phyloP scores from a whole-genome alignment of 2,329 filamentous ascomycete genomes.

The Paraconiothyrium sp. region DNA sequence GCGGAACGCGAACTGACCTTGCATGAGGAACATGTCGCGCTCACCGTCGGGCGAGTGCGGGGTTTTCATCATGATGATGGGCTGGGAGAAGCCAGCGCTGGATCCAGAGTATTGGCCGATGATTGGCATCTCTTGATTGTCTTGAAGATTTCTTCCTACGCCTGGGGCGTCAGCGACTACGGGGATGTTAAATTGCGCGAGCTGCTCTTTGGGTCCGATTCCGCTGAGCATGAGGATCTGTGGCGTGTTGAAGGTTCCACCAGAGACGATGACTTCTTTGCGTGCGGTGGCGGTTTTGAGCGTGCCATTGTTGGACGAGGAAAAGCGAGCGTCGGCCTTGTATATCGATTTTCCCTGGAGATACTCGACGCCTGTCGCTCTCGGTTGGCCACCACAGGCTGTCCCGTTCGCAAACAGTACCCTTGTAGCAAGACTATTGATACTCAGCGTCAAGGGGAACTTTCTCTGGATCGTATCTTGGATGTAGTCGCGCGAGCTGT shows the following conservation, averaged over 20 bases:
- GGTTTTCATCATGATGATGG: conserved; percentile 33
- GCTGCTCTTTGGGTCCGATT: conserved; percentile 64
- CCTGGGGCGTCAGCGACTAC: conserved; percentile 59
- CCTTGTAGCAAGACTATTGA: conserved; percentile 52
- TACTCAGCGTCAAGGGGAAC: conserved; percentile 38
- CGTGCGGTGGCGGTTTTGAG: conserved; percentile 50
- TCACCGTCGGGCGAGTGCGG: conserved; percentile 29
- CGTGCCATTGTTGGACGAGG: conserved; percentile 29
- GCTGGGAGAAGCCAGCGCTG: conserved; percentile 25
- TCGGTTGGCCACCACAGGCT: conserved; percentile 56
- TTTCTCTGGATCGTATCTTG: conserved; percentile 55
- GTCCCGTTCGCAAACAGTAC: conserved; percentile 46
- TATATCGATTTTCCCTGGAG: conserved; percentile 54
- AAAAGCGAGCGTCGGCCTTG: conserved; percentile 53
- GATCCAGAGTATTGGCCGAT: conserved; percentile 36
- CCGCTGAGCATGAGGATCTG: conserved; percentile 71
- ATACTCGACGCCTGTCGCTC: conserved; percentile 55
- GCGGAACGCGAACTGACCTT: conserved; percentile 33
- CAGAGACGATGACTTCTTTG: conserved; percentile 35
- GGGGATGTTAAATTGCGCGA: conserved; percentile 62
- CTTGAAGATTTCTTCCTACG: conserved; percentile 70
- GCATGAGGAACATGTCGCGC: conserved; percentile 38
- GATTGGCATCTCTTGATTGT: conserved; percentile 61
- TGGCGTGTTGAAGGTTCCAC: conserved; percentile 68
- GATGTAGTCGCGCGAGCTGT: conserved; percentile 65